Evolutionary conservation across 176 grass and related monocot species (phyloP), one percentile per base, ranked within the genome.

Genomic region (Raddia guianensis): DNA sequence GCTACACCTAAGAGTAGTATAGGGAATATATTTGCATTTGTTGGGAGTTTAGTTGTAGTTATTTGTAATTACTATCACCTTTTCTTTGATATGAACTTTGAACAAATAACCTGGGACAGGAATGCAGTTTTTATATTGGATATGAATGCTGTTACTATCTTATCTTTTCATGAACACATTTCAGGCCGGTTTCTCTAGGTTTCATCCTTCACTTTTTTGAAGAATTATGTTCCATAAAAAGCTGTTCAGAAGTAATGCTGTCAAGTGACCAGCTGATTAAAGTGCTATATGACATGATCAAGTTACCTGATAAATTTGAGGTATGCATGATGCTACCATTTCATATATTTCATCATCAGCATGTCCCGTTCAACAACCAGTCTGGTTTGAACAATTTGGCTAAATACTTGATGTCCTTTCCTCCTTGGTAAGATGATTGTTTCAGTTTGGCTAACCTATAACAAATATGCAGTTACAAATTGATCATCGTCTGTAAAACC

Each of bases 241-340:
- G 67, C 63, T 92, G 82, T 90, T 90, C 83, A 72, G 66, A 86
- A 83, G 42, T 76, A 45, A 86, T 92, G 86, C 77, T 88, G 63
- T 87, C 78, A 63, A 98, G 72, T 71, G 79, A 89, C 50, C 75
- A 87, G 43, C 71, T 98, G 76, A 79, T 93, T 75, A 56, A 87
- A 82, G 89, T 87, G 51, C 57, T 95, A 73, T 65, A 75, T 66
- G 82, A 57, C 55, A 83, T 98, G 84, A 63, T 98, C 54, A 95
- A 95, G 85, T 87, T 82, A 78, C 86, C 86, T 55, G 92, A 98
- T 89, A 98, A 98, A 85, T 78, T 86, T 93, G 95, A 98, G 92
- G 95, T 98, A 49, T 72, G 78, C 19, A 69, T 84, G 66, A 8
- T 56, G 8, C 69, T 76, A 50, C 65, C 74, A 82, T 68, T 83